phyloP scores from a whole-genome alignment of 169 alveolate species.

The Eimeria tenella region DNA sequence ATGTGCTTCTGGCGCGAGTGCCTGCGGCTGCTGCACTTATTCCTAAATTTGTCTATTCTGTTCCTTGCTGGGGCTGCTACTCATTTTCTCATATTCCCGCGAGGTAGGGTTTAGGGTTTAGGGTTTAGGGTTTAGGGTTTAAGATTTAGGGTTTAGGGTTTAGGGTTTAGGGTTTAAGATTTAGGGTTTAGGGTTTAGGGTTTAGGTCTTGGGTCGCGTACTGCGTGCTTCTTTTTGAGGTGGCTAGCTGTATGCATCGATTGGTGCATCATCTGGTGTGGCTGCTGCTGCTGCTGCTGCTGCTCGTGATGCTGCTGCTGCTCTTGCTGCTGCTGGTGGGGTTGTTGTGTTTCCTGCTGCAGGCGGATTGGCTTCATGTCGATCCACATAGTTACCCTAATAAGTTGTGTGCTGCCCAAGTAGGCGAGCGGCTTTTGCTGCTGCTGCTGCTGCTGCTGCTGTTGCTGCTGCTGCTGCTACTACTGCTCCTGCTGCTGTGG shows the following conservation, averaged over 20 bases:
- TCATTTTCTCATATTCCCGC: slow-evolving; percentile 56
- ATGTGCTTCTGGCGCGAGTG: slow-evolving; percentile 62
- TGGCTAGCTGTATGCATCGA: too few relatives aligned
- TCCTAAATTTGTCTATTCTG: neutral
- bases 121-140: neutral
- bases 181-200: neutral
- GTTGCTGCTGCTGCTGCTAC: neutral
- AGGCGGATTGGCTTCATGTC: slow-evolving; percentile 69
- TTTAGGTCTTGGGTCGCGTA: neutral
- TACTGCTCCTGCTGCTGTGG: neutral
- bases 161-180: neutral
- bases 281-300: neutral
- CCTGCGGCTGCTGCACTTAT: slow-evolving; percentile 17
- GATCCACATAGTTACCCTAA: slow-evolving; percentile 36
- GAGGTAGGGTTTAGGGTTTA: too few relatives aligned
- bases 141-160: neutral
- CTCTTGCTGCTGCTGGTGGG: neutral
- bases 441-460: slow-evolving; percentile 34
- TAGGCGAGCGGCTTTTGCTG: neutral
- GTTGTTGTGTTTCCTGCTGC: neutral
- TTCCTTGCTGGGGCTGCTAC: slow-evolving; percentile 51
- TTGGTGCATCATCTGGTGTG: neutral
- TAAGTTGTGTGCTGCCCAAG: slow-evolving; percentile 36
- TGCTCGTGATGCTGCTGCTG: neutral
- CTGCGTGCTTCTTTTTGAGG: neutral